Base-by-base conservation (phyloP, 2,329 filamentous ascomycete genomes). In the Thermoascus crustaceus region DNA sequence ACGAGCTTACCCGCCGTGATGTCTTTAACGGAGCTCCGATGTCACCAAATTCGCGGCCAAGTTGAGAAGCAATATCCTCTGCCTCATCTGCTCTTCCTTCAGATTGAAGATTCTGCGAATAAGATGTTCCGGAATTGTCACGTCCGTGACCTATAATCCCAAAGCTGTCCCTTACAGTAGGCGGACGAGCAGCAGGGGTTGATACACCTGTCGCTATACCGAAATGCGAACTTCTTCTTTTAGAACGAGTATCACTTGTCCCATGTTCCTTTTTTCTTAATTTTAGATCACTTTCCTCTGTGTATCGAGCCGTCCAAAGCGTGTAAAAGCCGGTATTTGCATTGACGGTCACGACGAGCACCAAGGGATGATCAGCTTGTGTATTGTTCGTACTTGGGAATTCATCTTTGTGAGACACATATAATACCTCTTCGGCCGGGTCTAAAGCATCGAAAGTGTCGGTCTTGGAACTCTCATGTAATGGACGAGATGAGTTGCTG, bases 1-100 rank as follows among this genome's bases (percentile, higher is more conserved):
- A 75, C 10, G 89, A 96, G 64, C 91, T 98, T 17, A 96, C 82
- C 33, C 91, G 77, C 27, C 91, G 78, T n/a, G 75, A 77, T 27
- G 76, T 72, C 43, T 72, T 73, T n/a, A 61, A 61, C 11, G 72
- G 70, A 30, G 72, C 69, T 18, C 72, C 68, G 20, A 72, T 66
- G 37, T 70, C 63, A 14, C 63, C 67, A 40, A 73, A 69, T 38
- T 86, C 82, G 26, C 82, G 74, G 37, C 84, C 82, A n/a, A 89
- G 62, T 1, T 81, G 76, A 2, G 81, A 73, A 3, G 80, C 81
- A 27, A 85, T 67, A 40, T 72, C 68, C 44, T 84, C 79, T 26
- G 60, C 45, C 42, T 62, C 55, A 47, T 71, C 76, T 66, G 45
- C 68, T 72, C 53, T 74, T 72, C 42, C 70, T 64, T 30, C 76